Evolutionary conservation across 140 eudicot genomes (phyloP).

Genomic region (Stevia rebaudiana): DNA sequence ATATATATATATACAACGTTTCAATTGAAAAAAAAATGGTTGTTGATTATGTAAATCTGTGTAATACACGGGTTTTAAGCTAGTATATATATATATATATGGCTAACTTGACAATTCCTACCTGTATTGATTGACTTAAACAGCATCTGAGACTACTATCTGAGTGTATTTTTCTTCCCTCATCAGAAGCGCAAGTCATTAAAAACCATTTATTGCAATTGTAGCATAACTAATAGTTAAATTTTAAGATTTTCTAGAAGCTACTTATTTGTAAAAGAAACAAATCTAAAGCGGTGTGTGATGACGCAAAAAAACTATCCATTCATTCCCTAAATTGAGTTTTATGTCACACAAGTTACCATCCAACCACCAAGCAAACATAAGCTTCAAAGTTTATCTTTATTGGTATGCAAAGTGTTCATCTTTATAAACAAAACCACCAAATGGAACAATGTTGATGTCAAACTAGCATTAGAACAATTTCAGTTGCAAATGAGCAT

Average conservation of each 20-base stretch:
- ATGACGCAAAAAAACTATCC: neutral
- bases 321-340: neutral
- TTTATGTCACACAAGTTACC: slow-evolving; percentile 3
- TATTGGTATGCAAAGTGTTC: slow-evolving; percentile 1
- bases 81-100: too few relatives aligned
- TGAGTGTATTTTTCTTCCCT: neutral
- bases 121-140: neutral
- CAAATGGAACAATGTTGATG: slow-evolving; percentile 18
- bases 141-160: neutral
- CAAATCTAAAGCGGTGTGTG: neutral
- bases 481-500: slow-evolving; percentile 6
- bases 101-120: neutral
- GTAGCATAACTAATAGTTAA: neutral
- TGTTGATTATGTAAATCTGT: too few relatives aligned
- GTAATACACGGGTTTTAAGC: too few relatives aligned
- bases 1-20: too few relatives aligned
- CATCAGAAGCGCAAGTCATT: slow-evolving; percentile 2
- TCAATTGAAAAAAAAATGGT: too few relatives aligned
- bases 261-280: slow-evolving; percentile 3
- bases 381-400: neutral
- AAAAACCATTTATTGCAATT: neutral
- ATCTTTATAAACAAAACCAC: neutral
- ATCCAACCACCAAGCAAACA: neutral
- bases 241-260: neutral
- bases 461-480: slow-evolving; percentile 2